Base-by-base conservation (phyloP, 2,329 filamentous ascomycete species). In the Juglanconis oblonga region DNA sequence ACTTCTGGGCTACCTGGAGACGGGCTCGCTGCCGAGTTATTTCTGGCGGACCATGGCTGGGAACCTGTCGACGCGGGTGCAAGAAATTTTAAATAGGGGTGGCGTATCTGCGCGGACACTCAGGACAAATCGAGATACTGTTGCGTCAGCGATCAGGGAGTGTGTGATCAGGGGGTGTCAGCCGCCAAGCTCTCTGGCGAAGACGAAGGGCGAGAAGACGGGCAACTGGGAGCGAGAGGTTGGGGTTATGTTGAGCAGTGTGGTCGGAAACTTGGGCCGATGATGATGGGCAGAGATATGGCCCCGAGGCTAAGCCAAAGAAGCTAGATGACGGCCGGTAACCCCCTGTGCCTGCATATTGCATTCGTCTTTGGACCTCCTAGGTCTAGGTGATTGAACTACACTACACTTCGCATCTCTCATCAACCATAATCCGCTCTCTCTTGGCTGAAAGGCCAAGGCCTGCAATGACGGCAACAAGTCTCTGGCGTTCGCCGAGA, bases 31-130 rank as follows among this genome's bases (percentile, higher is more conserved):
- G 14, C 87, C 92, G 1, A 94, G 90, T 0, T 96, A 94, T 72
- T 99, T 97, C 76, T 99, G 95, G 92, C 84, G 95, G 56, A 90
- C 89, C 8, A 83, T 98, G 68, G 95, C 95, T 0, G 86, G 89
- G 1, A 88, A 86, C 58, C 80, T 98, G 61, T 85, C 89, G 3
- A 79, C 87, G 0, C 84, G 91, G 29, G 92, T 97, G 0, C 88
- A 92, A 72, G 94, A 98, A 65, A 91, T 98, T 49, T 74, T 96
- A 59, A 86, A 83, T 62, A 85, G 91, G 60, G 93, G 94, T 2
- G 94, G 95, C 0, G 89, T 93, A 0, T 89, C 90, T 33, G 92
- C 91, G 4, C 83, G 95, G 60, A 93, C 91, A 4, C 77, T 99
- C 64, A 85, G 85, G 67, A 85, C 86, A 40, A 96, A 96, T 70